Base-by-base conservation (phyloP, 1,284 basidiomycete species). In the Pseudozyma pruni region DNA sequence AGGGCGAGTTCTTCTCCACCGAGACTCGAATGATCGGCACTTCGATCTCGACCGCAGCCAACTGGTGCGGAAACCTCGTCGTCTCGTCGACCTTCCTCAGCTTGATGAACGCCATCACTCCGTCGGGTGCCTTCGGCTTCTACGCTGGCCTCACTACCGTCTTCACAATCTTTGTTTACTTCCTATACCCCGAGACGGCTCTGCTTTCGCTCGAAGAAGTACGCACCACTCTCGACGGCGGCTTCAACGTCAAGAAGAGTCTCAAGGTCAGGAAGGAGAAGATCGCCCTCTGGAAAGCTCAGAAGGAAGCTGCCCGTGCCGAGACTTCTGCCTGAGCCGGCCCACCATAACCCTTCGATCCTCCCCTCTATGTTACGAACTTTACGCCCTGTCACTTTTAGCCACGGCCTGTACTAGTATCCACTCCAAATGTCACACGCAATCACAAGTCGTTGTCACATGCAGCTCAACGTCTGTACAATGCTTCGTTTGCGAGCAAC, bases 201-300 rank as follows among this genome's bases (percentile, higher is more conserved):
- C 89, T 89, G 16, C 83, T 92, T 48, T 89, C 89, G 73, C 84
- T 92, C 61, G 91, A 92, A 76, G 90, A 92, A 82, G 90, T 91
- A 3, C 82, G 76, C 32, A 76, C 80, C 37, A 74, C 86, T 14
- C 86, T 86, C 60, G 69, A 78, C 47, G 78, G 84, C 49, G 85
- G 84, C 45, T 86, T 85, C 72, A 85, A 84, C 20, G 83, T 86
- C 50, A 61, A 76, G 34, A 83, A 83, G 68, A 82, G 83, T 32
- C 63, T 80, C 42, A 71, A 71, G 42, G 55, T 85, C 54, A 71
- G 84, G 33, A 64, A 58, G 20, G 71, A 71, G 25, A 81, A 83
- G 59, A 40, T 71, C 39, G 56, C 61, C 29, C 61, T 71, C 29
- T 71, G 68, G 68, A 66, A 71, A 46, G 52, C 56, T n/a, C 68